These are phyloP conservation scores for Stachybotrys chartarum DNA, from an alignment of 2,329 filamentous ascomycete genomes.

Conservation along the genomic window DNA sequence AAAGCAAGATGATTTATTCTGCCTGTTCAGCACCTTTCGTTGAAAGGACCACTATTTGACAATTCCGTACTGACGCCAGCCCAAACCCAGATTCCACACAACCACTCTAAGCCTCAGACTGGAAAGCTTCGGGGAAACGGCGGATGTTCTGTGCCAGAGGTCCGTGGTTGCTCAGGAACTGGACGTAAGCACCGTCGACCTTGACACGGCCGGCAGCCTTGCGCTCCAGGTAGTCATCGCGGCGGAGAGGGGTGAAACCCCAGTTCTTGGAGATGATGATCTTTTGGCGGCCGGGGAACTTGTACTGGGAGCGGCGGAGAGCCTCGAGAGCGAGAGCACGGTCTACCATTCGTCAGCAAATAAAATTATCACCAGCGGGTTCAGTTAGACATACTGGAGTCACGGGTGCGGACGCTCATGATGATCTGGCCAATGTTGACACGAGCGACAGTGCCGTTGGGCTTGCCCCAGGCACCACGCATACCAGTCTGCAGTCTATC, in stretches of 20 bases:
- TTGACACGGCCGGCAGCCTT: constrained; percentile 90
- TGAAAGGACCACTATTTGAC: constrained; percentile 29
- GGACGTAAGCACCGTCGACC: constrained; percentile 98
- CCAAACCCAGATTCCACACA: constrained; percentile 31
- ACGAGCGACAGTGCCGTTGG: constrained; percentile 97
- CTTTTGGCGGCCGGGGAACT: constrained; percentile 99
- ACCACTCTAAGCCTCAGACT: constrained; percentile 42
- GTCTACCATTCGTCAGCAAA: constrained; percentile 44
- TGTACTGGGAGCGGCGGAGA: constrained; percentile 98
- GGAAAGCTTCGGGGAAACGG: constrained; percentile 91
- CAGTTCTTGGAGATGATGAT: constrained; percentile 99
- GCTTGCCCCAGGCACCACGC: constrained; percentile 99
- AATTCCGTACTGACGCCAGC: constrained; percentile 38
- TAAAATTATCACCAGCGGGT: constrained; percentile 2
- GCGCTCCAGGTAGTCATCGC: constrained; percentile 95
- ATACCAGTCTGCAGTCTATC: constrained; percentile 99
- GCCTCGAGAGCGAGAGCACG: constrained; percentile 93
- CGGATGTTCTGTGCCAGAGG: constrained; percentile 78
- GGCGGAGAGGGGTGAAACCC: constrained; percentile 97
- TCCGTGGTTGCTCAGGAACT: constrained; percentile 97
- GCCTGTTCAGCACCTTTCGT: constrained; percentile 23
- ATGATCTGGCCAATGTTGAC: constrained; percentile 99
- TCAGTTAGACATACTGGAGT: constrained; percentile 60
- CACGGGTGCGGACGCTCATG: constrained; percentile 93
- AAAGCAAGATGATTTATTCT: constrained; percentile 24